Evolutionary conservation across 2,329 filamentous ascomycete genomes (phyloP), one percentile per base, ranked within the genome.

Genomic region (Cercospora beticola): DNA sequence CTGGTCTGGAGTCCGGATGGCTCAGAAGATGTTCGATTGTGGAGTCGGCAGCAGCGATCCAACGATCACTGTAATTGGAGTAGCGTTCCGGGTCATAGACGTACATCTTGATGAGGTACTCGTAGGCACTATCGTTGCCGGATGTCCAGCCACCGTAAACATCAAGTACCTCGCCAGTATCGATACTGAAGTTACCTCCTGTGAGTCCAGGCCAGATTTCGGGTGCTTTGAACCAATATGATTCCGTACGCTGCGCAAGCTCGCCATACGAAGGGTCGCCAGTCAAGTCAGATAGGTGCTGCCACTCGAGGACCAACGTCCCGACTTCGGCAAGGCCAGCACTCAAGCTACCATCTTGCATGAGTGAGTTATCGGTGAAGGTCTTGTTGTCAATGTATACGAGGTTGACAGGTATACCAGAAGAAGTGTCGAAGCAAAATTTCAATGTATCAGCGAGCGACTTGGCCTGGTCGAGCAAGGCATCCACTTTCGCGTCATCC

Each of bases 21-120:
- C 88, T 92, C 14, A 87, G 84, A 7, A 97, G 85, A 74, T 93
- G 84, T 68, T 85, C 78, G 59, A 95, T 94, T 5, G 89, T 89
- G 6, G 90, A 93, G 73, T 96, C 89, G 63, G 89, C 91, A 1
- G 92, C 92, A 0, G 84, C 77, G 52, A 92, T 81, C 92, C 92
- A 97, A 31, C 78, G 73, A 9, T 69, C 43, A 18, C 85, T 88
- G 81, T 94, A 93, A 2, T 79, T 70, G 1, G 75, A 79, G 74
- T 91, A 96, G 3, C 87, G 84, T 5, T 78, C 73, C 0, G 87
- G 84, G 76, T 94, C 90, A 78, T 96, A 96, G 65, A 94, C 80
- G 75, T 89, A 96, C 91, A 95, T 94, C 83, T 97, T 97, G 79
- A 97, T 90, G 33, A 97, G 86, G 75, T 96, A 96, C 80, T 96